phyloP scores from a whole-genome alignment of 768 basidiomycete species.

The Boletus insuetus region DNA sequence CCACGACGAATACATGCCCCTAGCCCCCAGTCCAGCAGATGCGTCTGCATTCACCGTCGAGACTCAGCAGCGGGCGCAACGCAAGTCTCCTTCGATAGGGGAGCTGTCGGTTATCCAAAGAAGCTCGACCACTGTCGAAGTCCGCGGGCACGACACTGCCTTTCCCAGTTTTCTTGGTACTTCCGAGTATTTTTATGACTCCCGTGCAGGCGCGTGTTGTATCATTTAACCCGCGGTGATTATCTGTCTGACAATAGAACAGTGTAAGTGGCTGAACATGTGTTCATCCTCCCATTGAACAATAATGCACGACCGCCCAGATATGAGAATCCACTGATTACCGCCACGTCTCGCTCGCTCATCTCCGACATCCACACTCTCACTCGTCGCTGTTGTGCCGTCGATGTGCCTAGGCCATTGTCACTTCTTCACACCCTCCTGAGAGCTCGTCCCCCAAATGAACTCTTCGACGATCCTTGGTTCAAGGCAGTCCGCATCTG shows the following conservation, averaged over 20 bases:
- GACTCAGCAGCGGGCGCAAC: neutral
- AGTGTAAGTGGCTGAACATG: constrained; percentile 28
- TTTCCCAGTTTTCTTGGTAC: constrained; percentile 47
- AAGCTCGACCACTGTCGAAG: constrained; percentile 61
- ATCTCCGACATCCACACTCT: constrained; percentile 70
- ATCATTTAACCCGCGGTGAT: neutral
- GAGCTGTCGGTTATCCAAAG: constrained; percentile 37
- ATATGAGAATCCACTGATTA: constrained; percentile 79
- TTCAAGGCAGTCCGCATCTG: constrained; percentile 68
- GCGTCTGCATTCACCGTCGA: neutral
- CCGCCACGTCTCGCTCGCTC: constrained; percentile 68
- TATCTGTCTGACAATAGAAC: neutral
- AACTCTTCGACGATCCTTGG: constrained; percentile 38
- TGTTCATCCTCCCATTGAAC: neutral
- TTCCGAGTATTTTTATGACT: constrained; percentile 65
- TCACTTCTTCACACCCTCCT: constrained; percentile 59
- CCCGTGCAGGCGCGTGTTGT: constrained; percentile 57
- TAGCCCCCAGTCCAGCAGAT: neutral
- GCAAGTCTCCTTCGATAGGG: constrained; percentile 16
- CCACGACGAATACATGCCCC: constrained; percentile 7
- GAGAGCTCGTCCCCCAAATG: constrained; percentile 31
- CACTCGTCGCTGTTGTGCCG: constrained; percentile 53
- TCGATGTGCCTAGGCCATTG: constrained; percentile 68
- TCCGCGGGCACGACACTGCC: constrained; percentile 55
- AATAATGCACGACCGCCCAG: constrained; percentile 32